A percentile compares a stretch with the other conserved stretches of the same genome.
Conservation (phyloP, 805 yeast genomes). For the Ogataea glucozyma region DNA sequence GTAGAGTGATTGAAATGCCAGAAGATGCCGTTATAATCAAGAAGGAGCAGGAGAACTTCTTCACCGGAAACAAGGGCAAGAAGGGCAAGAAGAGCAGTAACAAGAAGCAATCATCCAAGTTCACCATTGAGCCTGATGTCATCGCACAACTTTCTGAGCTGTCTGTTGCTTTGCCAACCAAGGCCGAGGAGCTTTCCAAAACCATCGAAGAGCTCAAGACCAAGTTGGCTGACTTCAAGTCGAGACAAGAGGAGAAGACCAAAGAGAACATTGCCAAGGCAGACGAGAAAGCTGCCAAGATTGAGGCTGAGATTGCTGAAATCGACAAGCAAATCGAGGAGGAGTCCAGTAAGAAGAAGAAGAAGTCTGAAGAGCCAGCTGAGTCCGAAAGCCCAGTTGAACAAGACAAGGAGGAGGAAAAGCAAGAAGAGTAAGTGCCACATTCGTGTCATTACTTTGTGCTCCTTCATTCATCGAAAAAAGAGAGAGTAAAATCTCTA, state of each 20-base stretch:
- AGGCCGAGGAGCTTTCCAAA: constrained; percentile 65
- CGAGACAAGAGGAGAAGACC: constrained; percentile 80
- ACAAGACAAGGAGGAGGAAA: constrained; percentile 2
- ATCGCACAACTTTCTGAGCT: constrained; percentile 76
- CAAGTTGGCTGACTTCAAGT: constrained; percentile 67
- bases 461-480: too few relatives aligned
- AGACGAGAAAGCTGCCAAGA: constrained; percentile 70
- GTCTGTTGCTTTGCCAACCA: constrained; percentile 75
- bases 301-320: constrained; percentile 50
- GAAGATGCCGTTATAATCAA: constrained; percentile 63
- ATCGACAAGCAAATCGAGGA: constrained; percentile 31
- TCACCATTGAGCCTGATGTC: constrained; percentile 77
- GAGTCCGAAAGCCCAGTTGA: constrained; percentile 10
- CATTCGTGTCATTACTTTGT: too few relatives aligned
- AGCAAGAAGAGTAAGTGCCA: neutral
- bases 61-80: constrained; percentile 50
- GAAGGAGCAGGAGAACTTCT: constrained; percentile 60
- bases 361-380: constrained; percentile 14
- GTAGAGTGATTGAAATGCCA: constrained; percentile 61
- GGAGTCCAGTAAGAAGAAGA: constrained; percentile 18
- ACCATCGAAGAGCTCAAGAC: constrained; percentile 68
- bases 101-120: constrained; percentile 42
- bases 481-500: too few relatives aligned
- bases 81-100: constrained; percentile 51
- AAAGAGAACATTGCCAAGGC: constrained; percentile 73